Evolutionary conservation across 805 yeast species (phyloP), one percentile per base, ranked within the genome.

Genomic region (Pichia nakasei): DNA sequence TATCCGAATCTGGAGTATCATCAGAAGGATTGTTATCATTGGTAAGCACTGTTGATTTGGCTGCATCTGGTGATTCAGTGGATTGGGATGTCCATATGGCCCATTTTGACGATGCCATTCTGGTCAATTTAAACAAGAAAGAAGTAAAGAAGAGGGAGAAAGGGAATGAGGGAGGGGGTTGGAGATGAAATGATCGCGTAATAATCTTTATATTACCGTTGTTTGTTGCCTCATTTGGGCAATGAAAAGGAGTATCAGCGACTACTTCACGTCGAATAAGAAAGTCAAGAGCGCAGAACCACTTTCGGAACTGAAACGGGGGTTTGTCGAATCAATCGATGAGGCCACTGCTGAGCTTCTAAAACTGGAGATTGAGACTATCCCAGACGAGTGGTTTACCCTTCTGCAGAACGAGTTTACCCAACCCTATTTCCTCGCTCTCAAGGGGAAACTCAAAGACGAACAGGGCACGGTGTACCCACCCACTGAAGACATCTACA

Each of bases 301-400:
- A 24, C 11, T 24, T 8, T 24, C 27, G 7, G 27, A 24, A 24
- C 11, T 35, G 22, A 82, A 76, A 53, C 51, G 57, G 3, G 44
- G 60, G 45, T 82, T 87, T 85, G 48, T 78, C 9, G 53, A 56
- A 0, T 49, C 68, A 1, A 65, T 82, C 5, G 58, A 73, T 0
- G 51, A 60, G 0, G 85, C 78, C 37, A 71, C 76, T 35, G 61
- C 55, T 38, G 63, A 62, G 3, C 65, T 88, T 4, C 69, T 88
- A 2, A 60, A 69, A 18, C 65, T 83, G 9, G 98, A 93, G 59
- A 75, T 87, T 34, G 60, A 68, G 1, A 76, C 85, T 0, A 63
- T 93, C 48, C 88, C 85, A 48, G 73, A 74, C 11, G 69, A 86
- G 0, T 93, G 98, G 98, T 75, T 93, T 20, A 70, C 72, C 4